Base-by-base conservation (phyloP, 2,329 filamentous ascomycete genomes). In the Pseudogymnoascus sp. region DNA sequence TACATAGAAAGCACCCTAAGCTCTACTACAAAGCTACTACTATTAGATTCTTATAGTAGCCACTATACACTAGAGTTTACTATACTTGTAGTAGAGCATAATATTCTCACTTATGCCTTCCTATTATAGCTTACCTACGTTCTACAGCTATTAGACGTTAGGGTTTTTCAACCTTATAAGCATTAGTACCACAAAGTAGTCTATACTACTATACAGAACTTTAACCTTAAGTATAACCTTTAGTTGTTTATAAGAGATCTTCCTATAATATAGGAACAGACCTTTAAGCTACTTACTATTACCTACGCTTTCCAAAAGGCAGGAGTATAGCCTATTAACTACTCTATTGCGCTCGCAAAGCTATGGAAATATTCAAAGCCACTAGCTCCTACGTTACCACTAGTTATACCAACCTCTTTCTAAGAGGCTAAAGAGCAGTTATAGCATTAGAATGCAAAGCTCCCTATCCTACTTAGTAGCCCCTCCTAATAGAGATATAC, bases 101-200 rank as follows among this genome's bases (percentile, higher is more conserved):
- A 55, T 29, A 16, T 55, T 33, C 6, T 11, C 3, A 1, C 10
- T 14, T 55, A 29, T 5, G 6, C 45, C 10, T 55, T 29, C 21
- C 45, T 21, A 2, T 41, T 37, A 4, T 37, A 61, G 6, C 59
- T 43, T 26, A 61, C 59, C 2, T 23, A 61, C 8, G 16, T 61
- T 45, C 14, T 61, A 26, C 59, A 43, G 39, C 39, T 37, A 14
- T 61, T 61, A 45, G 59, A 61, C 52, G 39, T 52, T 2, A 37
- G 59, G 39, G 29, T 21, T 29, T 55, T 55, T n/a, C 10, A 55
- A 10, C 45, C 21, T 1, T 55, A 55, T 14, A 55, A 61, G 23
- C 59, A 61, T 11, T 61, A 12, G n/a, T 37, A 61, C 14, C 26
- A 14, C 0, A n/a, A 26, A 45, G 59, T 37, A 6, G 37, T 61